Evolutionary conservation across 2,329 filamentous ascomycete species (phyloP).

Genomic region (Penicillium decumbens): DNA sequence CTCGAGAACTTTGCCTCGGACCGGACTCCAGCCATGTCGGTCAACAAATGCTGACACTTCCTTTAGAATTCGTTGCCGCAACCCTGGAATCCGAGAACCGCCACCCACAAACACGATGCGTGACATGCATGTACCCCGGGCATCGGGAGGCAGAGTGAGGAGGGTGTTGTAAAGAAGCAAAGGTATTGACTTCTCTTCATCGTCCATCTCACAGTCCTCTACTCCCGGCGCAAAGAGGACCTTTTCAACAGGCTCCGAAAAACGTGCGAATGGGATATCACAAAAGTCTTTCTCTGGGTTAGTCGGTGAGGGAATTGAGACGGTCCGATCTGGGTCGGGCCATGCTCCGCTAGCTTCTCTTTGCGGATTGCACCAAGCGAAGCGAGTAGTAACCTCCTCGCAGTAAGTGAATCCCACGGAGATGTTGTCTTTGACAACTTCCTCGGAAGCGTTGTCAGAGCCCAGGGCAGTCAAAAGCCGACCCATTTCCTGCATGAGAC

Average conservation of each 20-base stretch:
- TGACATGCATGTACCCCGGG: slow-evolving; percentile 79
- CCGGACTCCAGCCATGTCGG: slow-evolving; percentile 69
- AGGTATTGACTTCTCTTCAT: slow-evolving; percentile 77
- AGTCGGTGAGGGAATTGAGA: slow-evolving; percentile 45
- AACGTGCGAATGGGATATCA: slow-evolving; percentile 61
- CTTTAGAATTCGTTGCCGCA: slow-evolving; percentile 70
- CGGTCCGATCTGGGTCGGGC: slow-evolving; percentile 30
- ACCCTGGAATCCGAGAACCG: slow-evolving; percentile 69
- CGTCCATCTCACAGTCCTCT: slow-evolving; percentile 63
- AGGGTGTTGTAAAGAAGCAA: slow-evolving; percentile 71
- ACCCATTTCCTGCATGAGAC: slow-evolving; percentile 65
- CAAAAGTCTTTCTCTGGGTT: slow-evolving; percentile 44
- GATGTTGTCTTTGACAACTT: slow-evolving; percentile 34
- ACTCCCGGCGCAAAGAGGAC: slow-evolving; percentile 62
- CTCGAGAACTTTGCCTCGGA: slow-evolving; percentile 64
- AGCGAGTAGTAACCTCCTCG: slow-evolving; percentile 69
- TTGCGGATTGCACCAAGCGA: slow-evolving; percentile 66
- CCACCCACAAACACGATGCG: slow-evolving; percentile 84
- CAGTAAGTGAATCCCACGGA: slow-evolving; percentile 69
- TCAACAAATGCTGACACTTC: slow-evolving; percentile 67
- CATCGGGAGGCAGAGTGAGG: slow-evolving; percentile 71
- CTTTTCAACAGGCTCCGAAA: slow-evolving; percentile 71
- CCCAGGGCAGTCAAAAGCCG: slow-evolving; percentile 28
- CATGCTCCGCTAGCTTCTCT: slow-evolving; percentile 2
- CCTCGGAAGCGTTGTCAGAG: slow-evolving; percentile 25